Evolutionary conservation across 1,139 yeast species (phyloP).

Genomic region (Candida mesenterica): DNA sequence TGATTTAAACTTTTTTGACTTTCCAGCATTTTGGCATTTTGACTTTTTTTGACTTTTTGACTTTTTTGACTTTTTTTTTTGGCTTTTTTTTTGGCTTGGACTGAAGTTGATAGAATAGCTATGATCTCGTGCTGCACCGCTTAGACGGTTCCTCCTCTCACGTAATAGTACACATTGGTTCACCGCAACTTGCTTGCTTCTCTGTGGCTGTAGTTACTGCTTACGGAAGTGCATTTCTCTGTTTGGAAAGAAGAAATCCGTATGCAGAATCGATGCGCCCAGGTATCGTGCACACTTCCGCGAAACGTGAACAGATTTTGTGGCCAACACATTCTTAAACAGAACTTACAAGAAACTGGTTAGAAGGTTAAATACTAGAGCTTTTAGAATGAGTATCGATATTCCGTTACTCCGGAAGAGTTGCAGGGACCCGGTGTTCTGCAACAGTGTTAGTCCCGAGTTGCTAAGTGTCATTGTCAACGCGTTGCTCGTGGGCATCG

Average conservation of each 20-base stretch:
- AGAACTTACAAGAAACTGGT: too few relatives aligned
- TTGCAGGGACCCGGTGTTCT: slow-evolving; percentile 22
- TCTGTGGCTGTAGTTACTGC: not conserved
- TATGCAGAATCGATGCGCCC: not conserved
- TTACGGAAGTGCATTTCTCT: not conserved
- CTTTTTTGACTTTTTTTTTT: too few relatives aligned
- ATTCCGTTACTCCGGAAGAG: slow-evolving; percentile 14
- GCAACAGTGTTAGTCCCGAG: slow-evolving; percentile 16
- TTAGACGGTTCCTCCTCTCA: too few relatives aligned
- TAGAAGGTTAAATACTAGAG: too few relatives aligned
- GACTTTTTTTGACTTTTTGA: not conserved
- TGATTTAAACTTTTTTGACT: not conserved
- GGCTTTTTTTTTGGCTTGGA: too few relatives aligned
- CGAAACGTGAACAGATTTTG: not conserved
- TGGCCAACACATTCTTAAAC: not conserved
- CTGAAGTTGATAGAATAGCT: too few relatives aligned
- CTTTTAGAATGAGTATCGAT: too few relatives aligned
- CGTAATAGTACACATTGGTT: too few relatives aligned
- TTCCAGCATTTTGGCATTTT: not conserved
- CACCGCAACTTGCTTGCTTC: too few relatives aligned
- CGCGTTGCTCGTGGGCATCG: not conserved
- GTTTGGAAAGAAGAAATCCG: not conserved
- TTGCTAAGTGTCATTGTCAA: slow-evolving; percentile 19
- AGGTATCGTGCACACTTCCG: not conserved
- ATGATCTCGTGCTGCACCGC: too few relatives aligned